A percentile compares a stretch with the other conserved stretches of the same genome.
Conservation (phyloP, 2,329 filamentous ascomycete genomes). For the Colletotrichum neosansevieriae region DNA sequence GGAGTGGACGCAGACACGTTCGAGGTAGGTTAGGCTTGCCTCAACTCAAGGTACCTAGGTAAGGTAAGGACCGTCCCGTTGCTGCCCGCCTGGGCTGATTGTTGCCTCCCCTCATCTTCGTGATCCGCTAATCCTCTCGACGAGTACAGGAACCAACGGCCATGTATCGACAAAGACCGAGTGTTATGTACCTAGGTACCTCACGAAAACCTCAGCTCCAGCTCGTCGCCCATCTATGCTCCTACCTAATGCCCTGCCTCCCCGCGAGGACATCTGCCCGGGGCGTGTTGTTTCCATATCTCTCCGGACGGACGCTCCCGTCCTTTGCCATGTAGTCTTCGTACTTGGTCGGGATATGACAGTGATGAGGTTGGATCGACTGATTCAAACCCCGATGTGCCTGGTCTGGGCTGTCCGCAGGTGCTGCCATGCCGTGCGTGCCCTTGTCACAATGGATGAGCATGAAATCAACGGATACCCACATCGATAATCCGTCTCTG, state of each 20-base stretch:
- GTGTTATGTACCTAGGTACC: not conserved
- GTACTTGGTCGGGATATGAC: not conserved
- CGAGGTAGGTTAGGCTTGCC: no score
- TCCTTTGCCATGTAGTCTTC: not conserved
- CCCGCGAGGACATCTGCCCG: not conserved
- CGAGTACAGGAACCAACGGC: not conserved
- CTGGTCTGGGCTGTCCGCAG: no score
- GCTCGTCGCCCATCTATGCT: not conserved
- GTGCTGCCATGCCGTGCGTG: no score
- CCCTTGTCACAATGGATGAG: no score
- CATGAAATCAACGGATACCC: no score
- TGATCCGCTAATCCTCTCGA: not conserved
- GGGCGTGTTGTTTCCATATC: not conserved
- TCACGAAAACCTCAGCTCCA: no score
- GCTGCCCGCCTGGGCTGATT: no score
- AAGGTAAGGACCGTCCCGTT: slow-evolving; percentile 26
- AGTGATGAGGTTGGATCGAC: not conserved
- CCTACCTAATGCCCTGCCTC: not conserved
- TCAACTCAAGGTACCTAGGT: not conserved
- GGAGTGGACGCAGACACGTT: not conserved
- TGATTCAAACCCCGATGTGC: no score
- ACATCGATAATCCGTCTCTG: no score
- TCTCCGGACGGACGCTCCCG: slow-evolving; percentile 6
- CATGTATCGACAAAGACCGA: not conserved
- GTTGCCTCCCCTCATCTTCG: no score